Percentiles rank a stretch among this genome's conserved stretches.
These are phyloP conservation scores for Moesziomyces aphidis DNA, from an alignment of 1,284 basidiomycete genomes.

Conservation along the genomic window DNA sequence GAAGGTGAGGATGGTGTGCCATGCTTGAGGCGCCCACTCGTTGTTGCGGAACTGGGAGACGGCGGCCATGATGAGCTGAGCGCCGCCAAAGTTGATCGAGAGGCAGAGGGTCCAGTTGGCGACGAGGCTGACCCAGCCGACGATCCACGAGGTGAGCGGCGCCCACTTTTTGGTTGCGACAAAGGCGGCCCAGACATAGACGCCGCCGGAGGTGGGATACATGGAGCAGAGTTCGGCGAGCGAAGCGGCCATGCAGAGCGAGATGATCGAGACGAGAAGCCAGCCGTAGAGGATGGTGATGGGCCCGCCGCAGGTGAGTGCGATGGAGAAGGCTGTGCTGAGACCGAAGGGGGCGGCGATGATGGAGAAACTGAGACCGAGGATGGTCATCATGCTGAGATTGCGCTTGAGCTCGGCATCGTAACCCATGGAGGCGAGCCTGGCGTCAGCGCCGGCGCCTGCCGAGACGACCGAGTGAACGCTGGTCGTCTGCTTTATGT, in stretches of 20 bases:
- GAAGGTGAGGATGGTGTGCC: slow-evolving; percentile 68
- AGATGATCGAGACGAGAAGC: slow-evolving; percentile 70
- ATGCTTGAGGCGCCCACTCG: slow-evolving; percentile 53
- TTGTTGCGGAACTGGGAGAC: slow-evolving; percentile 68
- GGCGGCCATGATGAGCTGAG: slow-evolving; percentile 70
- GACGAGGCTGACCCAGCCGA: slow-evolving; percentile 71
- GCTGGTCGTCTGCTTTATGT: slow-evolving; percentile 38
- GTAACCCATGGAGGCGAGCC: slow-evolving; percentile 70
- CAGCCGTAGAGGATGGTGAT: slow-evolving; percentile 70
- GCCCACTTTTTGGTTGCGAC: slow-evolving; percentile 70
- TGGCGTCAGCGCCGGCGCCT: slow-evolving; percentile 58
- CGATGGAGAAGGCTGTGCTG: slow-evolving; percentile 69
- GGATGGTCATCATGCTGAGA: slow-evolving; percentile 70
- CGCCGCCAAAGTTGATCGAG: slow-evolving; percentile 71
- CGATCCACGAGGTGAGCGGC: slow-evolving; percentile 69
- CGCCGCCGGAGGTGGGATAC: slow-evolving; percentile 70
- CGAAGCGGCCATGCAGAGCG: slow-evolving; percentile 69
- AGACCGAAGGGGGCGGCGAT: slow-evolving; percentile 70
- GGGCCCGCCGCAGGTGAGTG: slow-evolving; percentile 69
- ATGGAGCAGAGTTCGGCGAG: slow-evolving; percentile 71
- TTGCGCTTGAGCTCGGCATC: slow-evolving; percentile 69
- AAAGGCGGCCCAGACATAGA: slow-evolving; percentile 71
- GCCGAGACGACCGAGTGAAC: slow-evolving; percentile 53
- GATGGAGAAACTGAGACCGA: slow-evolving; percentile 69
- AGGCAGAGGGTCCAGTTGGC: slow-evolving; percentile 70